phyloP scores from a whole-genome alignment of 805 yeast species.

The Wickerhamiella bombiphila region DNA sequence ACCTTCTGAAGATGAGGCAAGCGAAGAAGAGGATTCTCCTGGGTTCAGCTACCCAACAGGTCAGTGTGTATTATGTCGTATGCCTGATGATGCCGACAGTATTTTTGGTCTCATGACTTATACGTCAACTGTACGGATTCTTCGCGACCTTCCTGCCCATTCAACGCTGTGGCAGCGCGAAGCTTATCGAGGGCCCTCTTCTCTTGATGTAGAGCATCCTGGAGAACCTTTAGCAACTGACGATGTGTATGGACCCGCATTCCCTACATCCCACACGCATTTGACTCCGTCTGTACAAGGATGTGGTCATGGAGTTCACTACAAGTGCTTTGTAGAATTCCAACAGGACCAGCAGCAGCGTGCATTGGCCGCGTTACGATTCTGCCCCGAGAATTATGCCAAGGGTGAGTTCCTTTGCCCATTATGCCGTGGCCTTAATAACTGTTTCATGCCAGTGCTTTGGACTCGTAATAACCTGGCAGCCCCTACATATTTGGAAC shows the following conservation, averaged over 20 bases:
- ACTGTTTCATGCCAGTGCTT: slow-evolving; percentile 64
- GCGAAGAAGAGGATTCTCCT: slow-evolving; percentile 23
- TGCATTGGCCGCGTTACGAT: slow-evolving; percentile 29
- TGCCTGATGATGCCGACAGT: slow-evolving; percentile 49
- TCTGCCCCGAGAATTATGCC: slow-evolving; percentile 48
- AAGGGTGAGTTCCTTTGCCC: slow-evolving; percentile 77
- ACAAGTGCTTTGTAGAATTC: slow-evolving; percentile 55
- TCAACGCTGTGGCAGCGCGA: slow-evolving; percentile 51
- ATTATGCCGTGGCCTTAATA: slow-evolving; percentile 73
- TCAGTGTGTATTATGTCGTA: slow-evolving; percentile 70
- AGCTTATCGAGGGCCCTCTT: slow-evolving; percentile 15
- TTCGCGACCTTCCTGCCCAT: slow-evolving; percentile 49
- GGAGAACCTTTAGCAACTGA: slow-evolving; percentile 13
- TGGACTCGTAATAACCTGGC: slow-evolving; percentile 35
- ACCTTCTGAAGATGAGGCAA: slow-evolving; percentile 33
- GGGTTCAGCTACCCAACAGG: slow-evolving; percentile 42
- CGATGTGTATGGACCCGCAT: slow-evolving; percentile 49
- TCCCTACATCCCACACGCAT: slow-evolving; percentile 25
- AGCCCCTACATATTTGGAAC: slow-evolving; percentile 4
- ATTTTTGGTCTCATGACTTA: slow-evolving; percentile 64
- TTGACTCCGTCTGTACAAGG: slow-evolving; percentile 38
- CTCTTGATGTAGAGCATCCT: slow-evolving; percentile 12
- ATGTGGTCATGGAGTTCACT: slow-evolving; percentile 93
- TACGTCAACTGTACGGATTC: slow-evolving; percentile 23
- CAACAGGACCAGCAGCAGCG: slow-evolving; percentile 30